Percentiles rank a stretch among this genome's conserved stretches.
These are phyloP conservation scores for Achaetomium macrosporum DNA, from an alignment of 2,329 filamentous ascomycete genomes.

Conservation along the genomic window DNA sequence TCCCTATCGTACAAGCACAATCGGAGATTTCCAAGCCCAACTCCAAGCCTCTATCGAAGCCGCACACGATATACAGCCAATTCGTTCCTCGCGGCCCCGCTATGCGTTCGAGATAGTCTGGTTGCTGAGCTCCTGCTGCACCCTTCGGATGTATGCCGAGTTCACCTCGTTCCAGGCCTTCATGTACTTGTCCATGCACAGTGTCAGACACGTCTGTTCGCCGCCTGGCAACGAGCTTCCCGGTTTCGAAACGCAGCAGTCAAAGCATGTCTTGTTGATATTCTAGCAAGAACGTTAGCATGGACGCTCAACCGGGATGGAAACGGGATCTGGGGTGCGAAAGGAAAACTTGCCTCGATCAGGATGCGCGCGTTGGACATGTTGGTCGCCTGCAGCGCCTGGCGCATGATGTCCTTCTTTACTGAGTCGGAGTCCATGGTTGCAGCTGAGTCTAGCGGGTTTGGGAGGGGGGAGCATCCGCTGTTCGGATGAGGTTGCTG, in stretches of 20 bases:
- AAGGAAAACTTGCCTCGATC: slow-evolving; percentile 51
- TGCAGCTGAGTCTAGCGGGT: slow-evolving; percentile 19
- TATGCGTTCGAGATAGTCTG: slow-evolving; percentile 12
- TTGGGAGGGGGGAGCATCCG: background rate
- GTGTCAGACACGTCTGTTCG: slow-evolving; percentile 65
- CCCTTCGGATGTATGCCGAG: slow-evolving; percentile 57
- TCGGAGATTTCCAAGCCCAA: background rate
- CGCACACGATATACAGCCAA: background rate
- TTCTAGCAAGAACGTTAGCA: slow-evolving; percentile 45
- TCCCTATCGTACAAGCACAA: slow-evolving; percentile 10
- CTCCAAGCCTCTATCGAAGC: background rate
- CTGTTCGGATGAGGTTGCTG: background rate
- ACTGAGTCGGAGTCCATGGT: slow-evolving; percentile 53
- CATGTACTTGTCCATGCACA: slow-evolving; percentile 85
- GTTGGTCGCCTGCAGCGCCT: slow-evolving; percentile 59
- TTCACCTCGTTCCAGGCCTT: slow-evolving; percentile 71
- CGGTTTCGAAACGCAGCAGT: slow-evolving; percentile 67
- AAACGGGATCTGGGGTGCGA: no score
- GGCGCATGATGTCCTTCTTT: slow-evolving; percentile 59
- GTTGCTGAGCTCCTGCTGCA: slow-evolving; percentile 52
- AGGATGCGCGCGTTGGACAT: slow-evolving; percentile 63
- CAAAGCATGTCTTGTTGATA: slow-evolving; percentile 77
- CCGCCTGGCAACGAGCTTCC: slow-evolving; percentile 58
- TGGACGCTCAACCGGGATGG: background rate
- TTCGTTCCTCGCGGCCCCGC: background rate